Evolutionary conservation across 2,329 filamentous ascomycete species (phyloP).

Genomic region (Colletotrichum noveboracense): DNA sequence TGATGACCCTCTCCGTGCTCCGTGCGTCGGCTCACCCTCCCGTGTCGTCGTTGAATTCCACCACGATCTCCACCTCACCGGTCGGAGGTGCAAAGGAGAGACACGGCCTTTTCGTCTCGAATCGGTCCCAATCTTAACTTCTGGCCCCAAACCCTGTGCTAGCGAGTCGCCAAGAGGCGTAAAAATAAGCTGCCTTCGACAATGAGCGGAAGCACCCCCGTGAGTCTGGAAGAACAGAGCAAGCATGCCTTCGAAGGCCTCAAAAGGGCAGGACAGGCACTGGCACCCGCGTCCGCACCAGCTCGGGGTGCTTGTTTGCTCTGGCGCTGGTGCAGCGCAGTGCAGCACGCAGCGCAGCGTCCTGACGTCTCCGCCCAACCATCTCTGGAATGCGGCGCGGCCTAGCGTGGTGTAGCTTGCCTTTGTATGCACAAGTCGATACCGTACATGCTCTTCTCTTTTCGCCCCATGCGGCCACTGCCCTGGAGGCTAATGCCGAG

Average conservation of each 20-base stretch:
- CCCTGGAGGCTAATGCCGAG: slow-evolving; percentile 22
- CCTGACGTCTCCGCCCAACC: slow-evolving; percentile 16
- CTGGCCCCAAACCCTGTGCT: neutral
- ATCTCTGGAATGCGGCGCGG: slow-evolving; percentile 8
- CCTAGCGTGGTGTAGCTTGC: neutral
- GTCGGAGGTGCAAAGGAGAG: neutral
- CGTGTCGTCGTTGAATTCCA: neutral
- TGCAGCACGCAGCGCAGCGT: slow-evolving; percentile 1
- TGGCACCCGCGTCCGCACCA: neutral
- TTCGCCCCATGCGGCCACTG: slow-evolving; percentile 17
- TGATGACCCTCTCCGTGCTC: neutral
- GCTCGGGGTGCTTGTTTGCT: neutral
- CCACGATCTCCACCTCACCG: neutral
- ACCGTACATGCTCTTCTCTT: neutral
- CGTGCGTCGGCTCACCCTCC: neutral
- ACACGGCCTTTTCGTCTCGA: neutral
- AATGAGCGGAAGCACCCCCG: neutral
- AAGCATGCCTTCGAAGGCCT: neutral
- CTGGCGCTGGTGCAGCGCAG: neutral
- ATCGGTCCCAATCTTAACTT: neutral
- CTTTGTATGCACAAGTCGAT: slow-evolving; percentile 15
- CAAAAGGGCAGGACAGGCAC: neutral
- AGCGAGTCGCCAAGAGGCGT: neutral
- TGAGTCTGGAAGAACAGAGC: neutral
- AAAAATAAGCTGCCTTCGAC: slow-evolving; percentile 1